Conservation (phyloP, 83 land plant species). For the Isoetes engelmannii region DNA sequence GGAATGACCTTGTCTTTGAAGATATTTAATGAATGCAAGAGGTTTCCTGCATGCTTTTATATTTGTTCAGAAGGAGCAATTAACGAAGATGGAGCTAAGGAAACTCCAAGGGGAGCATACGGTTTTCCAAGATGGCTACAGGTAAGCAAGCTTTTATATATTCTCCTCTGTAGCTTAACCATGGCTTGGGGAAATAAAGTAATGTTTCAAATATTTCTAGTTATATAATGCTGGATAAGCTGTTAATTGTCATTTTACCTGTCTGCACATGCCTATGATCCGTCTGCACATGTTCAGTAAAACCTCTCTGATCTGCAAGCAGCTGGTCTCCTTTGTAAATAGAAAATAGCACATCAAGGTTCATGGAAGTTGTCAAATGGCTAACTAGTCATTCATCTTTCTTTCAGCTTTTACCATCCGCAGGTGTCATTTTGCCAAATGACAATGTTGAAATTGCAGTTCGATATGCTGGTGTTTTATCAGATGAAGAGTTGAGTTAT, state of each 20-base stretch:
- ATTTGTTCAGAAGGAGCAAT: slow-evolving; percentile 31
- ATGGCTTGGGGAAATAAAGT: too few relatives aligned
- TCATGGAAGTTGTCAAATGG: background rate
- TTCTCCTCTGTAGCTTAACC: too few relatives aligned
- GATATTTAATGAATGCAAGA: slow-evolving; percentile 43
- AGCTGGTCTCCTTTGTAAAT: too few relatives aligned
- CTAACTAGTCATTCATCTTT: background rate
- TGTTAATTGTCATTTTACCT: too few relatives aligned
- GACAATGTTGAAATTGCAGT: slow-evolving; percentile 14
- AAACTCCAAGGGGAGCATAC: slow-evolving; percentile 19
- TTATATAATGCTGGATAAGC: too few relatives aligned
- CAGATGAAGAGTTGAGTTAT: background rate
- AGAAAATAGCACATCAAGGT: too few relatives aligned
- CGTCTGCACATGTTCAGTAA: too few relatives aligned
- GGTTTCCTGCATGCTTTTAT: slow-evolving; percentile 34
- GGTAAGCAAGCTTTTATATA: slow-evolving; percentile 1
- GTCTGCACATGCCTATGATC: too few relatives aligned
- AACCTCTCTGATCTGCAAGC: too few relatives aligned
- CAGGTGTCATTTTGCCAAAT: slow-evolving; percentile 24
- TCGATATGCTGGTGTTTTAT: background rate
- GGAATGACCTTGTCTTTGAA: slow-evolving; percentile 43
- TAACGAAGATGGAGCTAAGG: slow-evolving; percentile 14
- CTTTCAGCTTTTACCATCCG: slow-evolving; percentile 25
- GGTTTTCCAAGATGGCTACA: slow-evolving; percentile 35
- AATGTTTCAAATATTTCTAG: too few relatives aligned